Evolutionary conservation across 2,329 filamentous ascomycete species (phyloP), one percentile per base, ranked within the genome.

Genomic region (Penicillium corylophilum): DNA sequence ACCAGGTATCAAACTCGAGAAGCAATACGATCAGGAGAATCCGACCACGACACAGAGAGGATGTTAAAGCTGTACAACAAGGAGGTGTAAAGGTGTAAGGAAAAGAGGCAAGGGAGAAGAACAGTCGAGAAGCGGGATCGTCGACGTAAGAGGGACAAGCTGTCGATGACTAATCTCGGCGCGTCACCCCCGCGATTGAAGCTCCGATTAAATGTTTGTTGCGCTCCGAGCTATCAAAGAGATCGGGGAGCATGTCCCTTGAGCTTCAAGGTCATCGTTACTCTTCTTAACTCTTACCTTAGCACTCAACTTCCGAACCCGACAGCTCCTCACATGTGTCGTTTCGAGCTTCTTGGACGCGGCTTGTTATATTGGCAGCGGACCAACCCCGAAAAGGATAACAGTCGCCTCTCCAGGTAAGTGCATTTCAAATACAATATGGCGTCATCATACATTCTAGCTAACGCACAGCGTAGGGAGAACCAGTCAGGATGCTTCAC

Each of bases 401-500:
- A 58, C 48, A 64, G 64, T 33, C 46, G 47, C 18, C 46, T 64
- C 24, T 61, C 59, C 31, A 65, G 66, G 64, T 71, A 49, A 38
- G 62, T 59, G 4, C 20, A 12, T 31, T 29, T 8, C 22, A 41
- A 6, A 24, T 31, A 15, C 9, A 26, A n/a, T n/a, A 8, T 16
- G 12, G 6, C 29, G 2, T 31, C 13, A 23, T 26, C 10, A 13
- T n/a, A 8, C 2, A 2, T 40, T 44, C 10, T 26, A 26, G 24
- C 36, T 50, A 50, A 44, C 18, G 22, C 10, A 8, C 15, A 22
- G n/a, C 18, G 23, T 48, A 66, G 63, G 43, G 54, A 61, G 39
- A 43, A 55, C 13, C 53, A 57, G 48, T 53, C 69, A 74, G 65
- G 62, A 99, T 99, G 94, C 89, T 99, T 72, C 94, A 97, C 83